Evolutionary conservation across 371 early-diverging fungal genomes (phyloP).

Genomic region (Lichtheimia hyalospora): DNA sequence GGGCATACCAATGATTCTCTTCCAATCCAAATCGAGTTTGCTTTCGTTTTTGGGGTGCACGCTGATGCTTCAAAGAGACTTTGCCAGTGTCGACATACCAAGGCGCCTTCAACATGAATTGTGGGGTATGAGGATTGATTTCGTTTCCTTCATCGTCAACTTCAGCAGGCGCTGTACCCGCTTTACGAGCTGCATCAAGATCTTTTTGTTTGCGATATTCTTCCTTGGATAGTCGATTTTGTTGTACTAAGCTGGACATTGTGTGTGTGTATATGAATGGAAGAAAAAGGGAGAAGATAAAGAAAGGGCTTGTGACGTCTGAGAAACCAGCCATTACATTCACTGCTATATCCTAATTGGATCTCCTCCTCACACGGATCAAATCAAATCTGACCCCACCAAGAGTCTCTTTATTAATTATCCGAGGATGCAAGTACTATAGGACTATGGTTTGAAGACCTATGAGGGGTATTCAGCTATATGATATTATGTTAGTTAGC

Average conservation of each 20-base stretch:
- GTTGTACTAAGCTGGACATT: slow-evolving; percentile 4
- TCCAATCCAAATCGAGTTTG: slow-evolving; percentile 38
- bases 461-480: no score
- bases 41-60: slow-evolving; percentile 46
- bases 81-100: slow-evolving; percentile 94
- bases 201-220: slow-evolving; percentile 87
- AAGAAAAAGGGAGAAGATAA: slow-evolving; percentile 1
- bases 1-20: slow-evolving; percentile 78
- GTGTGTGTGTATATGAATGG: neutral
- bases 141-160: slow-evolving; percentile 89
- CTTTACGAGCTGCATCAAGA: slow-evolving; percentile 87
- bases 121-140: slow-evolving; percentile 99
- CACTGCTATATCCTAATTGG: no score
- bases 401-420: no score
- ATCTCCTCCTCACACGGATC: no score
- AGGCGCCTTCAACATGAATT: slow-evolving; percentile 94
- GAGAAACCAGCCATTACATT: no score
- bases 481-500: no score
- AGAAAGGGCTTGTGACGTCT: neutral
- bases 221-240: slow-evolving; percentile 71
- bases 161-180: slow-evolving; percentile 90
- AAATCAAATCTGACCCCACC: no score
- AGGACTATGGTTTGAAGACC: no score
- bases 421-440: no score
- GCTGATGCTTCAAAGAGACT: slow-evolving; percentile 90